Evolutionary conservation across 2,329 filamentous ascomycete genomes (phyloP), one percentile per base, ranked within the genome.

Genomic region (Neonectria ditissima): DNA sequence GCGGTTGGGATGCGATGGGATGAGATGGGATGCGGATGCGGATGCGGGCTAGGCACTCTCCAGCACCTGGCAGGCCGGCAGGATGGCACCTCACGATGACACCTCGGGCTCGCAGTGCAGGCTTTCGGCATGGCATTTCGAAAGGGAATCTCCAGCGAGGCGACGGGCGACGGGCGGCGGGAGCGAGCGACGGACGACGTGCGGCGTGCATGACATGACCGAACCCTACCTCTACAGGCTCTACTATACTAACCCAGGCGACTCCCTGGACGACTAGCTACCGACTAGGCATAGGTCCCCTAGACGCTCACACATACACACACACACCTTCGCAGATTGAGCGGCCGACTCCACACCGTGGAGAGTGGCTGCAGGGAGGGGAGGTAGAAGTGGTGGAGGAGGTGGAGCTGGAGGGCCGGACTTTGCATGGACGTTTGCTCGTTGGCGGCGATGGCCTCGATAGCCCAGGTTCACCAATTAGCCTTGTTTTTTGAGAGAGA

Each of bases 311-410:
- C 32, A 51, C 58, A 62, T 54, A 62, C 48, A 58, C 55, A 41
- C 37, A 45, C 26, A 34, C 41, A 45, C 55, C 22, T 30, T 39
- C 39, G 43, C 55, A 64, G 62, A 55, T 61, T 45, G 24, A 59
- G 24, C 55, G 52, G 56, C 51, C 61, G 60, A 72, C 62, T 64
- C 62, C 62, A 55, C 56, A 55, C 54, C 60, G 58, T 45, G 61
- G 72, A 72, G 66, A 72, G 70, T 73, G 70, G 70, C 70, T 73
- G 70, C 70, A 72, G 68, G 67, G 58, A 66, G 63, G 53, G 54
- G 34, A 39, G 37, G 37, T 39, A n/a, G 37, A 39, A n/a, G 34
- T 4, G 34, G 37, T 9, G 37, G 37, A 20, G 37, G 34, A 37
- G 20, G 62, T 58, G 63, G 53, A 51, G 51, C 28, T 47, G 41